These are phyloP conservation scores for Pichia sp. DNA, from an alignment of 1,139 yeast species.

Conservation along the genomic window DNA sequence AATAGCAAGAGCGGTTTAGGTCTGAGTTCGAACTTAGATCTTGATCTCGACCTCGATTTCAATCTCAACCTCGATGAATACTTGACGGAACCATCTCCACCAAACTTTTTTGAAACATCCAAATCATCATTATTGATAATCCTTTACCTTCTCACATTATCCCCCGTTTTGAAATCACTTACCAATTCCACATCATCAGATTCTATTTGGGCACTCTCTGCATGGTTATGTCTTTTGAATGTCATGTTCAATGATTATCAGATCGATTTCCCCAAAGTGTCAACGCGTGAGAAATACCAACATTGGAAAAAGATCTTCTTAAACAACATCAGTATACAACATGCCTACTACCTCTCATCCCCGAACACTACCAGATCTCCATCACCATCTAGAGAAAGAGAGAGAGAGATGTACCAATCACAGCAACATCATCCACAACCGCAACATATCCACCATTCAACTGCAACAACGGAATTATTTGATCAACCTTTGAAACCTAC, in stretches of 20 bases:
- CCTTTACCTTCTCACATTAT: slow-evolving; percentile 64
- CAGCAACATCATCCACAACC: not conserved
- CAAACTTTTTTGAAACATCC: slow-evolving; percentile 29
- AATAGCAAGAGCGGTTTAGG: no score
- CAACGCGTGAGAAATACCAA: slow-evolving; percentile 11
- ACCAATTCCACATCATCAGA: slow-evolving; percentile 88
- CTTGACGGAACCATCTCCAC: slow-evolving; percentile 24
- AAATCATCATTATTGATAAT: slow-evolving; percentile 66
- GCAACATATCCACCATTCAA: not conserved
- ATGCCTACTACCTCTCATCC: not conserved
- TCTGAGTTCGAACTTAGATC: no score
- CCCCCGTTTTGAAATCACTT: slow-evolving; percentile 85
- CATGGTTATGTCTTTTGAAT: slow-evolving; percentile 66
- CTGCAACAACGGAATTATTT: slow-evolving; percentile 4
- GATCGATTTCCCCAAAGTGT: slow-evolving; percentile 30
- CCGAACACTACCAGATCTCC: slow-evolving; percentile 5
- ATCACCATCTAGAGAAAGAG: slow-evolving; percentile 2
- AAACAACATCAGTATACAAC: slow-evolving; percentile 1
- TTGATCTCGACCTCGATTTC: no score
- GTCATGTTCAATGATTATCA: slow-evolving; percentile 63
- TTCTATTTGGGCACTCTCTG: slow-evolving; percentile 89
- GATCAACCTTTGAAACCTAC: slow-evolving; percentile 30
- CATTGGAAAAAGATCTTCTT: slow-evolving; percentile 17
- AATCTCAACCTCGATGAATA: slow-evolving; percentile 19
- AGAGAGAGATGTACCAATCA: not conserved